Evolutionary conservation across 2,329 filamentous ascomycete species (phyloP).

Genomic region (Trichothecium roseum): DNA sequence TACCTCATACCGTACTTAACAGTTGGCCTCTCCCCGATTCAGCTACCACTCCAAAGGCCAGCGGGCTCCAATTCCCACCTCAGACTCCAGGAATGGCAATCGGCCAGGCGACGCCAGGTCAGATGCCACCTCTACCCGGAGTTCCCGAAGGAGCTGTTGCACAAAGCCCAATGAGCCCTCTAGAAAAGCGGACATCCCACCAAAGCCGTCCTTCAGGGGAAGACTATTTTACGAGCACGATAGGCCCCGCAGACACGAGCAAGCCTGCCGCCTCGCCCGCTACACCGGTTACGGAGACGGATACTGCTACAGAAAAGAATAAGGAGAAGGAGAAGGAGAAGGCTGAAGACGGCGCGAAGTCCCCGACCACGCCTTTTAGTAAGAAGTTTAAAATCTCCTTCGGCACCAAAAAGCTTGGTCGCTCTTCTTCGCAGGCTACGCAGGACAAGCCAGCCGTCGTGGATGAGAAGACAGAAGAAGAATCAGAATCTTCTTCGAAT

Average conservation of each 20-base stretch:
- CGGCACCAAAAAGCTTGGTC: slow-evolving; percentile 72
- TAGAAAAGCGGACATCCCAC: slow-evolving; percentile 46
- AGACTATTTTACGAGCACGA: slow-evolving; percentile 69
- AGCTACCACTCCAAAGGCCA: slow-evolving; percentile 52
- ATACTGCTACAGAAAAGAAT: slow-evolving; percentile 45
- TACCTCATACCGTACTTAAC: slow-evolving; percentile 22
- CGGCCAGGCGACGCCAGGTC: slow-evolving; percentile 59
- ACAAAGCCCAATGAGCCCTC: slow-evolving; percentile 28
- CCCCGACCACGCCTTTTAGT: slow-evolving; percentile 56
- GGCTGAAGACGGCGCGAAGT: slow-evolving; percentile 42
- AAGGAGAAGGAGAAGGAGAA: slow-evolving; percentile 35
- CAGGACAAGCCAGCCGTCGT: slow-evolving; percentile 61
- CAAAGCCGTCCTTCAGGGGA: slow-evolving; percentile 53
- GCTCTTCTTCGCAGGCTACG: slow-evolving; percentile 48
- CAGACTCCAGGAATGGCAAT: slow-evolving; percentile 71
- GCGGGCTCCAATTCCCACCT: slow-evolving; percentile 49
- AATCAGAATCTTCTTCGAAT: slow-evolving; percentile 45
- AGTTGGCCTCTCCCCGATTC: slow-evolving; percentile 32
- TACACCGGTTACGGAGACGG: slow-evolving; percentile 30
- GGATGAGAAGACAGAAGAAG: slow-evolving; percentile 68
- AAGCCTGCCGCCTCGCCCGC: slow-evolving; percentile 38
- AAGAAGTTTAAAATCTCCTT: slow-evolving; percentile 84
- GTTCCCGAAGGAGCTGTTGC: slow-evolving; percentile 36
- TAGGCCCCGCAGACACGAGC: slow-evolving; percentile 35
- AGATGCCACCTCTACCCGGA: slow-evolving; percentile 27